Base-by-base conservation (phyloP, 352 stramenopile genomes). In the Phytopythium litorale region DNA sequence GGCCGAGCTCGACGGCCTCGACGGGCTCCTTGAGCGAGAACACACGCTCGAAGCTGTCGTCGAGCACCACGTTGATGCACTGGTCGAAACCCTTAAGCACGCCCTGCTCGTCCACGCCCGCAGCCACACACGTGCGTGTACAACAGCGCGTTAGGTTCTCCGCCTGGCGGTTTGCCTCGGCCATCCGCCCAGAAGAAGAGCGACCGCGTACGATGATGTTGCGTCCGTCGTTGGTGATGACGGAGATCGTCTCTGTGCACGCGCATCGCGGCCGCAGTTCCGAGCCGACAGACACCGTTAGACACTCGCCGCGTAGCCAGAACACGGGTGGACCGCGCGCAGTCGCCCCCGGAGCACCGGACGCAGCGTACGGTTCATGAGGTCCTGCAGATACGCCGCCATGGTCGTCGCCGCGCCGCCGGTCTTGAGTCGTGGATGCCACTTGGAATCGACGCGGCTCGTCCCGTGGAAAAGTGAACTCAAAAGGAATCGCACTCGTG, bases 151-250 rank as follows among this genome's bases (percentile, higher is more conserved):
- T 58, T 32, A 45, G 12, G 4, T 28, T 58, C 15, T 33, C 25
- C 35, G 12, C 35, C 35, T 15, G 35, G 35, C 7, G 35, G 35
- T 15, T 40, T 15, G 35, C 35, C 35, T 40, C 12, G 7, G 35
- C 3, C 8, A 15, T 40, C 7, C 21, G 18, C 11, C 8, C 1
- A 18, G 16, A 32, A 28, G 49, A 58, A 37, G 18, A 52, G 38
- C 21, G 19, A 51, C 15, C 52, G 69, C 82, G 58, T 77, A 95
- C 92, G 62, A 98, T 90, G 69, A 97, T 97, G 70, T 98, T 97
- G 64, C 91, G 84, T n/a, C 92, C 92, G 67, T 98, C 92, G 63
- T 97, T 97, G 9, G 92, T 98, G 68, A 97, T 97, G 32, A 98
- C 84, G 15, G 87, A 97, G 64, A 98, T 92, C 50, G 80, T 95